phyloP scores from a whole-genome alignment of 768 basidiomycete genomes.

The Kwoniella mangroviensis region DNA sequence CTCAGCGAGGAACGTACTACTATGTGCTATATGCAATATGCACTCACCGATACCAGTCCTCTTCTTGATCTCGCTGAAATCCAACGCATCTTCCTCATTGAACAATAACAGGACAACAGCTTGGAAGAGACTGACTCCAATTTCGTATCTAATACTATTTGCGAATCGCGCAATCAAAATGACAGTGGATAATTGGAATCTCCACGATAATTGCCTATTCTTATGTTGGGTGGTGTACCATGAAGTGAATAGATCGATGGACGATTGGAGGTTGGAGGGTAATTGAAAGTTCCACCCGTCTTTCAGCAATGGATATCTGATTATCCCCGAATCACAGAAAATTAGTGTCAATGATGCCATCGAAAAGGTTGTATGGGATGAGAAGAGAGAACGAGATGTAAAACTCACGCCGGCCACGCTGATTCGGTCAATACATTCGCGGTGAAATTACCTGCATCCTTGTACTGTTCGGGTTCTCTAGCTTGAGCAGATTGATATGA shows the following conservation, averaged over 20 bases:
- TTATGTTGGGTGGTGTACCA: slow-evolving; percentile 83
- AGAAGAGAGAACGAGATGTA: not conserved
- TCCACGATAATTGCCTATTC: slow-evolving; percentile 78
- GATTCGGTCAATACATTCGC: slow-evolving; percentile 58
- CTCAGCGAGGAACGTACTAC: too few species aligned
- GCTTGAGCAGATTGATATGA: slow-evolving; percentile 46
- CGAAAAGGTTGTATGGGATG: not conserved
- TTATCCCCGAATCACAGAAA: not conserved
- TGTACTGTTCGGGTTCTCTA: slow-evolving; percentile 66
- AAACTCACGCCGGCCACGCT: slow-evolving; percentile 46
- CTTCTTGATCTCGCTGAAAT: slow-evolving; percentile 70
- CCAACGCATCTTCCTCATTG: slow-evolving; percentile 69
- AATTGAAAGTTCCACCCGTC: slow-evolving; percentile 43
- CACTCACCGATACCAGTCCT: slow-evolving; percentile 75
- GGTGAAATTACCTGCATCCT: slow-evolving; percentile 62
- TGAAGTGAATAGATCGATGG: slow-evolving; percentile 66
- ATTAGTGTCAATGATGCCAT: not conserved
- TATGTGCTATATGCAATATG: not conserved
- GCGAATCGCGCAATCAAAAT: slow-evolving; percentile 73
- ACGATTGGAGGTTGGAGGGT: slow-evolving; percentile 69
- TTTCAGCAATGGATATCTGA: slow-evolving; percentile 28
- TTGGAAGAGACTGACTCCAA: slow-evolving; percentile 89
- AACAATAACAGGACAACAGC: slow-evolving; percentile 83
- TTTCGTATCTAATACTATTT: slow-evolving; percentile 68
- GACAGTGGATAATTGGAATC: slow-evolving; percentile 82